A percentile compares a stretch with the other conserved stretches of the same genome.
Evolutionary conservation across 164 flowering plant genomes (phyloP).

Genomic region (Stephania cephalantha): DNA sequence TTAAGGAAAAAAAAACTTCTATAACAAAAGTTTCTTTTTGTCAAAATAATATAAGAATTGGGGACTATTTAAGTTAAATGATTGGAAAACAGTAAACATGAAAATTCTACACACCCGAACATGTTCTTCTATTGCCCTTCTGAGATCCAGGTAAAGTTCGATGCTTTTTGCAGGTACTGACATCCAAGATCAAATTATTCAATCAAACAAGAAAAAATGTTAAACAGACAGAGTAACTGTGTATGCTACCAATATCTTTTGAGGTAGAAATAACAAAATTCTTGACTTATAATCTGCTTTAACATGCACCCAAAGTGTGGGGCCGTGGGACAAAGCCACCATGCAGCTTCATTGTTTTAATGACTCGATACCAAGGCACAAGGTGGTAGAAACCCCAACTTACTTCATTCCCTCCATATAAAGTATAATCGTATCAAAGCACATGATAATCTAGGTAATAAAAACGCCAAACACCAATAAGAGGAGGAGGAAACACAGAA

Average conservation of each 20-base stretch:
- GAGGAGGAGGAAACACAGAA: background rate
- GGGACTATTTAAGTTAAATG: background rate
- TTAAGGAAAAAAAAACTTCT: background rate
- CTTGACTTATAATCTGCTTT: background rate
- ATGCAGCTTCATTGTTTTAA: background rate
- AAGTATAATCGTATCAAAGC: background rate
- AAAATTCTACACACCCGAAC: conserved; percentile 45
- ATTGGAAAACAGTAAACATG: background rate
- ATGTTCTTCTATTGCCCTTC: conserved; percentile 69
- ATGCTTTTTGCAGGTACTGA: conserved; percentile 73
- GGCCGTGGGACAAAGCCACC: background rate
- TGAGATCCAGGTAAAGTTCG: conserved; percentile 62
- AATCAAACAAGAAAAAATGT: background rate
- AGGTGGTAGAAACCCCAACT: background rate
- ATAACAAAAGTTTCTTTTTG: background rate
- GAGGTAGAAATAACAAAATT: background rate
- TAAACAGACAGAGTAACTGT: background rate
- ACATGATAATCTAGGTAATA: background rate
- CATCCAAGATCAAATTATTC: conserved; percentile 10
- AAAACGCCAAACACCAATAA: background rate
- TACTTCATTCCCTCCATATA: background rate
- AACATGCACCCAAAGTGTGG: background rate
- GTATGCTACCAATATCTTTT: background rate
- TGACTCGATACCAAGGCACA: background rate
- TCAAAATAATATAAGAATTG: background rate